A percentile compares a stretch with the other conserved stretches of the same genome.
Evolutionary conservation across 805 yeast genomes (phyloP).

Genomic region (Candida insectorum): DNA sequence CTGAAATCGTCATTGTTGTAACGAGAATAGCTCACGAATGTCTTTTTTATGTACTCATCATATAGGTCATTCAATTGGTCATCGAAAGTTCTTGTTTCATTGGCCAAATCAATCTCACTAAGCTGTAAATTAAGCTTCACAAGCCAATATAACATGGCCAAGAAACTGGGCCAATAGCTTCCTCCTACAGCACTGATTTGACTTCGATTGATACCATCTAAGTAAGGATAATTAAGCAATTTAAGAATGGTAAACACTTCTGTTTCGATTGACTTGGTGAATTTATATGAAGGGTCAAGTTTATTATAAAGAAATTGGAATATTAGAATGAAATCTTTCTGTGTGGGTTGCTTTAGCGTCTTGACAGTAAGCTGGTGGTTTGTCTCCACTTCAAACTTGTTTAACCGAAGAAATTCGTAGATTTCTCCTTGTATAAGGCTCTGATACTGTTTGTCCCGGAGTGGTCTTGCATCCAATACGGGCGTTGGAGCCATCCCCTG

Average conservation of each 20-base stretch:
- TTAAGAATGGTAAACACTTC: slow-evolving; percentile 71
- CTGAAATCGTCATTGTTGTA: slow-evolving; percentile 60
- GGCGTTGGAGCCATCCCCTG: no score
- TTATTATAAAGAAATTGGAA: slow-evolving; percentile 77
- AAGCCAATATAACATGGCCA: slow-evolving; percentile 84
- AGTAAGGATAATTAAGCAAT: slow-evolving; percentile 70
- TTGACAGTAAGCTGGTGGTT: slow-evolving; percentile 64
- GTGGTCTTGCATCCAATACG: slow-evolving; percentile 53
- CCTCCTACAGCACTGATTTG: slow-evolving; percentile 92
- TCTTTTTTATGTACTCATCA: slow-evolving; percentile 57
- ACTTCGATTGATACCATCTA: slow-evolving; percentile 76
- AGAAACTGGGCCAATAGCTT: slow-evolving; percentile 76
- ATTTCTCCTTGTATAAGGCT: slow-evolving; percentile 62
- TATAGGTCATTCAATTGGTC: slow-evolving; percentile 50
- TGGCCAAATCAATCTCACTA: slow-evolving; percentile 22
- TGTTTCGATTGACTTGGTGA: slow-evolving; percentile 64
- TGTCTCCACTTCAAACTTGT: slow-evolving; percentile 72
- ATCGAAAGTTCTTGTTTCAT: slow-evolving; percentile 21
- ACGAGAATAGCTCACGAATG: slow-evolving; percentile 55
- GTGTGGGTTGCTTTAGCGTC: slow-evolving; percentile 75
- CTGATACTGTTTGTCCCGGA: slow-evolving; percentile 71
- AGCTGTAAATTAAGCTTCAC: slow-evolving; percentile 48
- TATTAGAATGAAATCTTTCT: slow-evolving; percentile 73
- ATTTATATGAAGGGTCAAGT: slow-evolving; percentile 76
- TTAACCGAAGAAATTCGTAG: slow-evolving; percentile 55